A percentile compares a stretch with the other conserved stretches of the same genome.
phyloP scores from a whole-genome alignment of 2,329 filamentous ascomycete species.

The Aaosphaeria pasadenensis region DNA sequence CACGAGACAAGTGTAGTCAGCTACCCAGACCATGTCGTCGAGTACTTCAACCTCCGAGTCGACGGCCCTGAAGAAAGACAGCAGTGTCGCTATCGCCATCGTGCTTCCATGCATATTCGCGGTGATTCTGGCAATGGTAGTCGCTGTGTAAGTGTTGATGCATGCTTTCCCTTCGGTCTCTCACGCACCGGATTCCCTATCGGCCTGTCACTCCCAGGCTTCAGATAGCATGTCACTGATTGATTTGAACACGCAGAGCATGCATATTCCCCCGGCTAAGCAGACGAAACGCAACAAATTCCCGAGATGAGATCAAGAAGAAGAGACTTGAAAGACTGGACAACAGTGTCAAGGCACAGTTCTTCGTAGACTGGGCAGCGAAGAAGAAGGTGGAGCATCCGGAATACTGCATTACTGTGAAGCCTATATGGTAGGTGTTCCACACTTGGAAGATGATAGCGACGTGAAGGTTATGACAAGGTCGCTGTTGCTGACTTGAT shows the following conservation, averaged over 20 bases:
- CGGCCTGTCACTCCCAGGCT: not conserved
- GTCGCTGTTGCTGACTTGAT: not conserved
- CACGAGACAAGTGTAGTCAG: too few relatives aligned
- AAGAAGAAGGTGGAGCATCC: slow-evolving; percentile 19
- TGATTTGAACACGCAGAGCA: slow-evolving; percentile 8
- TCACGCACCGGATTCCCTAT: not conserved
- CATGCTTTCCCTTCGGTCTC: not conserved
- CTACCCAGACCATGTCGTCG: not conserved
- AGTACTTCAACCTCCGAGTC: slow-evolving; percentile 3
- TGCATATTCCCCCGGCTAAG: slow-evolving; percentile 18
- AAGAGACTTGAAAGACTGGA: slow-evolving; percentile 30
- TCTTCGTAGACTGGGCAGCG: slow-evolving; percentile 31
- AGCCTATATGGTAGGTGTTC: slow-evolving; percentile 22
- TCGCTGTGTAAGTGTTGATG: slow-evolving; percentile 23
- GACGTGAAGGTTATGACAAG: not conserved
- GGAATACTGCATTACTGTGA: slow-evolving; percentile 9
- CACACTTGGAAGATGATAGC: not conserved
- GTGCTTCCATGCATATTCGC: slow-evolving; percentile 30
- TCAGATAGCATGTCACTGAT: not conserved
- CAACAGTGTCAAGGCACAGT: slow-evolving; percentile 25
- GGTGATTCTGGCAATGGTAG: slow-evolving; percentile 21
- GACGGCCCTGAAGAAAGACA: slow-evolving; percentile 4
- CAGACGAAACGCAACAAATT: slow-evolving; percentile 7
- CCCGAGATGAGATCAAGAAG: slow-evolving; percentile 20
- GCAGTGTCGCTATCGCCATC: slow-evolving; percentile 25